phyloP scores from a whole-genome alignment of 257 asterid genomes.

The Handroanthus guayacan region DNA sequence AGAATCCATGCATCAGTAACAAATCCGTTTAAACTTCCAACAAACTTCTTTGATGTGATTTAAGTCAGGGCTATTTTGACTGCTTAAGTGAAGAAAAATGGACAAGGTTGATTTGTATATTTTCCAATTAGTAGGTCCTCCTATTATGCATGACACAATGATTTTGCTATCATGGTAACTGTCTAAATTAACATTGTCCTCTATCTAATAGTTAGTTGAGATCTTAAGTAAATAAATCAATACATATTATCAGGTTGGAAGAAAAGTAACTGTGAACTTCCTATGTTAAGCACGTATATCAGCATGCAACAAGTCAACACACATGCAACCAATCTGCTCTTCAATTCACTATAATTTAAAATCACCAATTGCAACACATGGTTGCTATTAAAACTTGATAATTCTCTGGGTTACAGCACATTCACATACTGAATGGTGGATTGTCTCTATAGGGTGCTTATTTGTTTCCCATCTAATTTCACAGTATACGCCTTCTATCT shows the following conservation, averaged over 20 bases:
- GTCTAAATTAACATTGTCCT: too few species aligned
- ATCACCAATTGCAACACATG: not conserved
- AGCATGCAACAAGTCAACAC: not conserved
- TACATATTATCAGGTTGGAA: not conserved
- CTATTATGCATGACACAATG: too few species aligned
- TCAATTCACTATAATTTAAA: not conserved
- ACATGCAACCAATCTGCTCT: not conserved
- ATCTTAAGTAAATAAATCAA: not conserved
- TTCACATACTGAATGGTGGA: not conserved
- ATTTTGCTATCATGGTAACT: too few species aligned
- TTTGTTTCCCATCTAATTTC: not conserved
- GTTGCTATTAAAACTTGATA: not conserved
- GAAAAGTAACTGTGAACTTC: not conserved
- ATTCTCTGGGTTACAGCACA: not conserved
- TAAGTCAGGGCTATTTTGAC: conserved; percentile 34
- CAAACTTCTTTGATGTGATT: conserved; percentile 82
- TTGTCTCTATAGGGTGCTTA: not conserved
- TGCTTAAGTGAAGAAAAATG: too few species aligned
- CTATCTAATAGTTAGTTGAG: too few species aligned
- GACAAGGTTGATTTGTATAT: too few species aligned
- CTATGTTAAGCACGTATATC: not conserved
- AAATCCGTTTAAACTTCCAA: conserved; percentile 92
- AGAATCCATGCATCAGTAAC: conserved; percentile 97
- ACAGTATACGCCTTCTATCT: conserved; percentile 10
- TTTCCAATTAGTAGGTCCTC: too few species aligned